Evolutionary conservation across 768 basidiomycete species (phyloP), one percentile per base, ranked within the genome.

Genomic region (Kwoniella europaea): DNA sequence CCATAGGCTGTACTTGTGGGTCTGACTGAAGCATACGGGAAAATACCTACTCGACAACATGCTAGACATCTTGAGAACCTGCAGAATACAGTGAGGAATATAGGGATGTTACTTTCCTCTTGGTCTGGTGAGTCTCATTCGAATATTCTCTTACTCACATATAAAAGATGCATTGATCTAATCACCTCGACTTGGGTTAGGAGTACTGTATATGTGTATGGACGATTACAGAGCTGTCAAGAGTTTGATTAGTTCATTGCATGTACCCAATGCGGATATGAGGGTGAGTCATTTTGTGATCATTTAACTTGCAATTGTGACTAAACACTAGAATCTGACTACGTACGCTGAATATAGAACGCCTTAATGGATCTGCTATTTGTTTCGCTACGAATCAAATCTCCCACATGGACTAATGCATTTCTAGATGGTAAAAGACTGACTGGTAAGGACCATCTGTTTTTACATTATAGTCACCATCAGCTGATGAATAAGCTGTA

Each of bases 281-380:
- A 86, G 94, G 81, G 95, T 94, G 81, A 72, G 89, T 73, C 75
- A 4, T 18, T 55, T 67, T 12, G 58, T 4, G 18, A 46, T 29
- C 41, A 18, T 64, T 55, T 12, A 1, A 41, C 18, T 46, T 54
- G 16, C 46, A 18, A 65, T 63, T 29, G 63, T 58, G 13, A 13
- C 1, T 6, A 35, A 1, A 35, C 4, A 35, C 35, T 35, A 9
- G 5, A 35, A 35, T 7, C 62, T 57, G 52, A 69, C 29, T 12
- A 16, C 4, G 10, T 53, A 56, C 2, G 18, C 13, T 22, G 46
- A 50, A 50, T 13, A 6, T 76, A 97, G 95, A 96, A 98, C 86
- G 89, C 94, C 41, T 86, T 98, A 44, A 86, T 98, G 63, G 93
- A 98, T 75, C 91, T 97, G 88, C 91, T 98, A 77, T 98, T 98